A percentile compares a stretch with the other conserved stretches of the same genome.
phyloP scores from a whole-genome alignment of 805 yeast species.

The Hanseniaspora clermontiae region DNA sequence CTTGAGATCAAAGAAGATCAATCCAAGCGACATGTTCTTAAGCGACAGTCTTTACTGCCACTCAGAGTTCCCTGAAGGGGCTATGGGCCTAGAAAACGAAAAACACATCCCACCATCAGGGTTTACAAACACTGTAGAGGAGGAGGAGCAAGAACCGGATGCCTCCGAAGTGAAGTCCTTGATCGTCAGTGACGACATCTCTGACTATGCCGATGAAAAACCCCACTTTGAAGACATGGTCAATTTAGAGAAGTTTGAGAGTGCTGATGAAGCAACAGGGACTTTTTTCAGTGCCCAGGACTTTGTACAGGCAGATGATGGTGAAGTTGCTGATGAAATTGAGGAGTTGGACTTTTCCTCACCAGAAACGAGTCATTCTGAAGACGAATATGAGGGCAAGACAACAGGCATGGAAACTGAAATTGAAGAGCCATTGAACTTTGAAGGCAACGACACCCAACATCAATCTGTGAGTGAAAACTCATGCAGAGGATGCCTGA shows the following conservation, averaged over 20 bases:
- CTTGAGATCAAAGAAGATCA: background rate
- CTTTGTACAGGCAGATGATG: background rate
- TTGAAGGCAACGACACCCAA: background rate
- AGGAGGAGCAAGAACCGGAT: background rate
- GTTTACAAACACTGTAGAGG: background rate
- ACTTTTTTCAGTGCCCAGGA: background rate
- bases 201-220: background rate
- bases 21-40: background rate
- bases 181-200: background rate
- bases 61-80: background rate
- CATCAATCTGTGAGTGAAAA: background rate
- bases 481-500: constrained; percentile 66
- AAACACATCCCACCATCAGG: constrained; percentile 4
- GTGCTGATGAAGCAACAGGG: background rate
- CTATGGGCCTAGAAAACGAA: background rate
- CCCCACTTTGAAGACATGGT: background rate
- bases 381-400: background rate
- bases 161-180: background rate
- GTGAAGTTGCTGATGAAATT: background rate
- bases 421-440: background rate
- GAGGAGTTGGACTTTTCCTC: background rate
- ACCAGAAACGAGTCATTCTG: background rate
- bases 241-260: background rate
- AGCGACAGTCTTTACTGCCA: background rate
- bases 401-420: background rate